Evolutionary conservation across 1,139 yeast species (phyloP).

Genomic region (Hansenula lynferdii): DNA sequence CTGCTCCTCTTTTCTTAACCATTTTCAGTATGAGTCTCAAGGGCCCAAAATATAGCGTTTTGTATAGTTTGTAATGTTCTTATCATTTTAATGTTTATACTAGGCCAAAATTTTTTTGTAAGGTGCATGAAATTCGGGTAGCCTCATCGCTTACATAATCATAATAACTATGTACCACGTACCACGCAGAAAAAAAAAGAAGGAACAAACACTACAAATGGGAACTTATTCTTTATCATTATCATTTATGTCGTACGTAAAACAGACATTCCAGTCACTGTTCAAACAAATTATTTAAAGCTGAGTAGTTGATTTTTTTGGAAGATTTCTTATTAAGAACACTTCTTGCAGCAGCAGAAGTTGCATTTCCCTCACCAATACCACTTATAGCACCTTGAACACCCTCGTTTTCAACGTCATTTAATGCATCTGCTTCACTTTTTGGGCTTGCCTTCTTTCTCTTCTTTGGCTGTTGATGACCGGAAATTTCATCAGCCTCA

Average conservation of each 20-base stretch:
- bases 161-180: too few relatives aligned
- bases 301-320: constrained; percentile 82
- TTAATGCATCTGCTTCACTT: constrained; percentile 20
- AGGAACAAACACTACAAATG: too few relatives aligned
- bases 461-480: constrained; percentile 49
- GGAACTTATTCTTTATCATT: too few relatives aligned
- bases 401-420: constrained; percentile 26
- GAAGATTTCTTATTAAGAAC: constrained; percentile 72
- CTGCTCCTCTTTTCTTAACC: constrained; percentile 90
- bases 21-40: constrained; percentile 36
- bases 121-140: constrained; percentile 4
- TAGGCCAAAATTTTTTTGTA: neutral
- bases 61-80: neutral
- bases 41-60: too few relatives aligned
- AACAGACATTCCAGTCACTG: too few relatives aligned
- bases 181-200: too few relatives aligned
- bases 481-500: constrained; percentile 82
- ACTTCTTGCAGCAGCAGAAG: constrained; percentile 71
- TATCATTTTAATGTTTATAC: constrained; percentile 1
- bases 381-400: constrained; percentile 28
- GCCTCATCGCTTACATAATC: constrained; percentile 15
- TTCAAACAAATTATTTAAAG: constrained; percentile 60
- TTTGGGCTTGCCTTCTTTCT: constrained; percentile 29
- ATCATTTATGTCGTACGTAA: too few relatives aligned
- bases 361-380: constrained; percentile 46